Evolutionary conservation across 176 grass and related monocot species (phyloP).

Genomic region (Bolboschoenus planiculmis): DNA sequence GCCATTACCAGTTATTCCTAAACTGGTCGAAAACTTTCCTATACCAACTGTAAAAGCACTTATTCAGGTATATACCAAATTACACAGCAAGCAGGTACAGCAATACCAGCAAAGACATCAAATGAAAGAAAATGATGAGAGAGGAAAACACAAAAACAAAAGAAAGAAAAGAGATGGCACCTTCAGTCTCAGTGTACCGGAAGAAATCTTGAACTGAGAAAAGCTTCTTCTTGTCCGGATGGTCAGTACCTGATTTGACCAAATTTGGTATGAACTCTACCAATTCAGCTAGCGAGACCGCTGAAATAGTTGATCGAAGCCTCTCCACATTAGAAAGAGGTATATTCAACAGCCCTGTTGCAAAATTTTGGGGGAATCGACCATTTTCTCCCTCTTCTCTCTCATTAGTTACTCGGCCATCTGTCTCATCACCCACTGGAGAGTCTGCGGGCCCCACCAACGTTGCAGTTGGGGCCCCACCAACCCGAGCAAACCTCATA

Average conservation of each 20-base stretch:
- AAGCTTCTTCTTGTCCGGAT: slow-evolving; percentile 96
- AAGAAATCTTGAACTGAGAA: slow-evolving; percentile 98
- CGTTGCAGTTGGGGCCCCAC: slow-evolving; percentile 28
- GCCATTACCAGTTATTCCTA: neutral
- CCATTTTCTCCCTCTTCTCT: slow-evolving; percentile 28
- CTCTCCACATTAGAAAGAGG: slow-evolving; percentile 85
- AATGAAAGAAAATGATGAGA: neutral
- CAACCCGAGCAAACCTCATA: slow-evolving; percentile 66
- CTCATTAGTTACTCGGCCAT: slow-evolving; percentile 18
- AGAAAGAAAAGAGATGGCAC: slow-evolving; percentile 17
- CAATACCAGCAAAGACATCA: neutral
- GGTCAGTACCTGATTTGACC: slow-evolving; percentile 46
- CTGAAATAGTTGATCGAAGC: slow-evolving; percentile 63
- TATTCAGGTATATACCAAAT: neutral
- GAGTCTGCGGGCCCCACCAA: slow-evolving; percentile 23
- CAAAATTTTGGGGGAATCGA: slow-evolving; percentile 39
- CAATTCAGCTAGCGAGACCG: slow-evolving; percentile 61
- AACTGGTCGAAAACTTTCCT: too few species aligned
- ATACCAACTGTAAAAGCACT: neutral
- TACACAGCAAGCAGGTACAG: neutral
- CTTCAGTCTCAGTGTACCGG: slow-evolving; percentile 77
- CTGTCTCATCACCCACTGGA: slow-evolving; percentile 21
- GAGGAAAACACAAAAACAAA: neutral
- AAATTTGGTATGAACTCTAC: slow-evolving; percentile 68
- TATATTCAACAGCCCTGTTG: slow-evolving; percentile 54